Evolutionary conservation across 2,329 filamentous ascomycete genomes (phyloP), one percentile per base, ranked within the genome.

Genomic region (Penicillium hordei): DNA sequence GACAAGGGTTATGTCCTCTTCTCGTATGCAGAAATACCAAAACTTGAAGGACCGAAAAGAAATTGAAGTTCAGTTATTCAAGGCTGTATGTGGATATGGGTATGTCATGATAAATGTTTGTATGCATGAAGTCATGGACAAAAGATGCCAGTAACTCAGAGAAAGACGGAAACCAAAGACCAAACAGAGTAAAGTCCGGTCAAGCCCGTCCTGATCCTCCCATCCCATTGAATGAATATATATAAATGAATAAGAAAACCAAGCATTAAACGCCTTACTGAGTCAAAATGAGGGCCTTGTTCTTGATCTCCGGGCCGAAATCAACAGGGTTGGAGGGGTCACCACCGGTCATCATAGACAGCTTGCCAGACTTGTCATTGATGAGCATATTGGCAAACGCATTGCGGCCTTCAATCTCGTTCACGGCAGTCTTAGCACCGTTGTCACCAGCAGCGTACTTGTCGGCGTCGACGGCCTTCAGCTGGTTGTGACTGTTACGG

Each of bases 401-500:
- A 44, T 74, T 73, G 6, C 71, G 69, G 21, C 68, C 69, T 0
- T 66, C 9, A 8, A 72, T 60, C 29, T 74, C 72, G 8, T 55
- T 48, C 0, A 66, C 52, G 19, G 65, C 51, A 2, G 54, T 49
- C 5, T 48, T 42, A 23, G 68, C 55, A 17, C 42, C 42, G 5
- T 23, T 44, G 54, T 71, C 69, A 12, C 67, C 67, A 0, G 62
- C 55, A 9, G 58, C 62, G 52, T 69, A 65, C 46, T 70, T 69
- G 2, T 60, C 44, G 15, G 57, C 17, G 52, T 74, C 67, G 39
- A 73, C 59, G 9, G 38, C 34, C 43, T 65, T 57, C 3, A 74
- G 60, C 39, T 60, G 52, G 29, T 57, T 85, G 72, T 89, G 86
- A 59, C 89, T 83, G 71, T 90, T 88, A 53, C 86, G 86, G 53